phyloP scores from a whole-genome alignment of 352 stramenopile genomes.

The Elongisporangium senticosum region DNA sequence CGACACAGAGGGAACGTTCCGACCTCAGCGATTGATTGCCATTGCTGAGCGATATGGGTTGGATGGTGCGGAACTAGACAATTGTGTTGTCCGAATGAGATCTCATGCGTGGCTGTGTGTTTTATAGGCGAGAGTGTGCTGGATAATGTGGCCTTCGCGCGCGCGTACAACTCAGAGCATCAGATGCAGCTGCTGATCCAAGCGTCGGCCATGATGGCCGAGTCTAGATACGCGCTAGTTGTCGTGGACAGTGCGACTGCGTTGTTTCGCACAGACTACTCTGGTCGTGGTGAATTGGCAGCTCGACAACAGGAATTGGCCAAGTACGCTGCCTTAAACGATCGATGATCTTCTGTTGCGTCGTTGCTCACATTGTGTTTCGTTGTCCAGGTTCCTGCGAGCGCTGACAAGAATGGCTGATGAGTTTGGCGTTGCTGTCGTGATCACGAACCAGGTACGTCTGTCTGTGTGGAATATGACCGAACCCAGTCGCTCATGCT shows the following conservation, averaged over 20 bases:
- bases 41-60: slow-evolving; percentile 98
- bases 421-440: slow-evolving; percentile 98
- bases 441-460: slow-evolving; percentile 84
- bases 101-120: background rate
- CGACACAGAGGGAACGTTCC: slow-evolving; percentile 99
- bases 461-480: background rate
- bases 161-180: slow-evolving; percentile 99
- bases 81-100: slow-evolving; percentile 3
- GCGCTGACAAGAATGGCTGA: slow-evolving; percentile 96
- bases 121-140: slow-evolving; percentile 86
- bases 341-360: too few relatives aligned
- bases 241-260: slow-evolving; percentile 98
- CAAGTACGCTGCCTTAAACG: slow-evolving; percentile 34
- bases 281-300: slow-evolving; percentile 95
- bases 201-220: slow-evolving; percentile 98
- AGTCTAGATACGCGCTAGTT: slow-evolving; percentile 93
- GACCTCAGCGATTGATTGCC: slow-evolving; percentile 92
- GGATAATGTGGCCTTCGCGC: slow-evolving; percentile 98
- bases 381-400: slow-evolving; percentile 90
- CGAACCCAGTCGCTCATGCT: background rate
- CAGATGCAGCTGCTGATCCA: slow-evolving; percentile 98
- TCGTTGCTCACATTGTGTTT: background rate
- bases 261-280: slow-evolving; percentile 99
- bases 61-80: slow-evolving; percentile 46
- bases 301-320: slow-evolving; percentile 89